Conservation (phyloP, 2,329 filamentous ascomycete species). For the Botrytis hyacinthi region DNA sequence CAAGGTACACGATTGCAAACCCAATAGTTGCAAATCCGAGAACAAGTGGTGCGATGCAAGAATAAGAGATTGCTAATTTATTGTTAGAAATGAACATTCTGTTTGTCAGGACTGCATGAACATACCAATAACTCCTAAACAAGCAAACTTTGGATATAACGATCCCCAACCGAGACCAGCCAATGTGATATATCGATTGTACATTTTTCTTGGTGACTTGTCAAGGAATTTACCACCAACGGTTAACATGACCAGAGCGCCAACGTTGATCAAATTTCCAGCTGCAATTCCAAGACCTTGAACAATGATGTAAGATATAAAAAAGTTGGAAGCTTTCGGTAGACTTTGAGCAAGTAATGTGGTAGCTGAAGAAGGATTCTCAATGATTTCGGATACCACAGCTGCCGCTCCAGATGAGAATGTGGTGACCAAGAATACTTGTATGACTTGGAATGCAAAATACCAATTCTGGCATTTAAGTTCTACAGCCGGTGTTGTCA, state of each 20-base stretch:
- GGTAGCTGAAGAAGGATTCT: slow-evolving; percentile 61
- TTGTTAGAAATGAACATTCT: slow-evolving; percentile 24
- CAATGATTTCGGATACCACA: slow-evolving; percentile 60
- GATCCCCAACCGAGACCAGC: slow-evolving; percentile 79
- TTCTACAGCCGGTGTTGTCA: slow-evolving; percentile 76
- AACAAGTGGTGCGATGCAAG: slow-evolving; percentile 80
- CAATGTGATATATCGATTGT: slow-evolving; percentile 72
- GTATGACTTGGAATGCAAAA: slow-evolving; percentile 85
- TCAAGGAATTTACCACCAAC: slow-evolving; percentile 73
- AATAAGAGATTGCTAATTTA: slow-evolving; percentile 71
- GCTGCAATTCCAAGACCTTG: slow-evolving; percentile 81
- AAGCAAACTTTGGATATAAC: slow-evolving; percentile 75
- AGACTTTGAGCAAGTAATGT: slow-evolving; percentile 69
- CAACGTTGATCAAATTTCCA: slow-evolving; percentile 68
- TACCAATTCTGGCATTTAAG: slow-evolving; percentile 86
- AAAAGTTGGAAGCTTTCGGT: slow-evolving; percentile 87
- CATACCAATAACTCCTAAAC: slow-evolving; percentile 74
- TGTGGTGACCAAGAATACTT: slow-evolving; percentile 88
- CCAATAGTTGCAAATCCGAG: slow-evolving; percentile 78
- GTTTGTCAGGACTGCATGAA: not conserved
- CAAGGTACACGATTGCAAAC: slow-evolving; percentile 76
- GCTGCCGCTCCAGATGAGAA: slow-evolving; percentile 77
- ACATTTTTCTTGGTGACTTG: slow-evolving; percentile 76
- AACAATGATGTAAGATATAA: slow-evolving; percentile 89
- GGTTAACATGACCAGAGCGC: slow-evolving; percentile 68